A percentile compares a stretch with the other conserved stretches of the same genome.
Conservation (phyloP, 371 early-diverging fungal genomes). For the Mortierella sp. region DNA sequence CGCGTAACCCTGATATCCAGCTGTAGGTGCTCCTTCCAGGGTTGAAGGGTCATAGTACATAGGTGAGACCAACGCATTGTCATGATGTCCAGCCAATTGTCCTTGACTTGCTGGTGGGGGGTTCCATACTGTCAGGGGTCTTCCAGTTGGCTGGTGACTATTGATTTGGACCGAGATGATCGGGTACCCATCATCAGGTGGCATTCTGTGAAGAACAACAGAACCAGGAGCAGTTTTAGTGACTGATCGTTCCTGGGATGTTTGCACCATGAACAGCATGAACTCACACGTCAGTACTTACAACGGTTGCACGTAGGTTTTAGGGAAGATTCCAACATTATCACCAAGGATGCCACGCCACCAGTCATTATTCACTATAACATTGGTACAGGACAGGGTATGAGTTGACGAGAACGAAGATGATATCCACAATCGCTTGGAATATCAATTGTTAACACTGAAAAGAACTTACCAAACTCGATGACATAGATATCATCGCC, state of each 20-base stretch:
- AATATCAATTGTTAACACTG: not conserved
- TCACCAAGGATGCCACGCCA: slow-evolving; percentile 46
- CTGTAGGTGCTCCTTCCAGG: too few species aligned
- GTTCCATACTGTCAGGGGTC: slow-evolving; percentile 45
- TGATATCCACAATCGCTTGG: not conserved
- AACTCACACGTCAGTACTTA: slow-evolving; percentile 5
- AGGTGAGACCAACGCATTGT: too few species aligned
- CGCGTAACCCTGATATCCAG: too few species aligned
- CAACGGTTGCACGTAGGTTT: slow-evolving; percentile 37
- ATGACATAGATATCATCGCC: slow-evolving; percentile 49
- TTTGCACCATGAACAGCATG: not conserved
- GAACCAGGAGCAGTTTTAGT: too few species aligned
- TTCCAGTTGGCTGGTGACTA: slow-evolving; percentile 27
- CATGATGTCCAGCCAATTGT: not conserved
- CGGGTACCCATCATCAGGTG: slow-evolving; percentile 30
- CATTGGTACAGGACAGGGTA: not conserved
- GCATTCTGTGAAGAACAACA: slow-evolving; percentile 10
- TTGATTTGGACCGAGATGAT: slow-evolving; percentile 34
- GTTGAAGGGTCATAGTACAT: too few species aligned
- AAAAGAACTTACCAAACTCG: slow-evolving; percentile 28
- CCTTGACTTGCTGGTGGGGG: slow-evolving; percentile 52
- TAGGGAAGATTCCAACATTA: slow-evolving; percentile 49
- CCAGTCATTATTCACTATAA: slow-evolving; percentile 50
- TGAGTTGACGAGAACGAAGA: not conserved
- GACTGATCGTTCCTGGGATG: too few species aligned